Evolutionary conservation across 352 stramenopile species (phyloP).

Genomic region (Elongisporangium anandrum): DNA sequence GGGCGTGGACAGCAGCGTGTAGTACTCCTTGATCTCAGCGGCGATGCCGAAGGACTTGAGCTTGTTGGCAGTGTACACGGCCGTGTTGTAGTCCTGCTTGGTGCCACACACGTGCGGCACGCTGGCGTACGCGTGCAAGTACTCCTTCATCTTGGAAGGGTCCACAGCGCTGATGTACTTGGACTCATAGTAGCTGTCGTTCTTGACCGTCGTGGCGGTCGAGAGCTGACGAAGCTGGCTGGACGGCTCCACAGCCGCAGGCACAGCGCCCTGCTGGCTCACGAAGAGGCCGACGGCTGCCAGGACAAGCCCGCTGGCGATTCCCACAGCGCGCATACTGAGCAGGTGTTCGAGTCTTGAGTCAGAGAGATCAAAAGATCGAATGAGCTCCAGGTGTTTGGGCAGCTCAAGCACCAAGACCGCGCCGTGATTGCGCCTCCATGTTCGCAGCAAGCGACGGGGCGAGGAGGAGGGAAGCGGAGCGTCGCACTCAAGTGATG

Average conservation of each 20-base stretch:
- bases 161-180: slow-evolving; percentile 11
- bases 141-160: slow-evolving; percentile 5
- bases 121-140: slow-evolving; percentile 9
- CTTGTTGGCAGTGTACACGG: slow-evolving; percentile 16
- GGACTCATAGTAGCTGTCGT: slow-evolving; percentile 1
- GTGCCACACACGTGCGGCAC: slow-evolving; percentile 14
- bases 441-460: not conserved
- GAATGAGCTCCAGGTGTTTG: not conserved
- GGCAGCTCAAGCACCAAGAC: too few species aligned
- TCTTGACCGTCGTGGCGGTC: not conserved
- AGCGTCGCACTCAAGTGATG: not conserved
- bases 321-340: not conserved
- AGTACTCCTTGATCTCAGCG: slow-evolving; percentile 57
- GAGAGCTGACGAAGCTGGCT: not conserved
- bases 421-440: not conserved
- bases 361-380: not conserved
- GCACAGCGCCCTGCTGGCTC: not conserved
- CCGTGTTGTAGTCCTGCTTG: slow-evolving; percentile 19
- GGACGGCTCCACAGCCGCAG: not conserved
- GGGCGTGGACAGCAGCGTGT: slow-evolving; percentile 69
- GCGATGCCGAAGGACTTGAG: slow-evolving; percentile 38
- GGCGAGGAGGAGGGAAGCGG: not conserved
- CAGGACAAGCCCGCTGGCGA: not conserved
- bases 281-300: not conserved
- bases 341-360: not conserved